phyloP scores from a whole-genome alignment of 768 basidiomycete genomes.

The Solioccasus polychromus region DNA sequence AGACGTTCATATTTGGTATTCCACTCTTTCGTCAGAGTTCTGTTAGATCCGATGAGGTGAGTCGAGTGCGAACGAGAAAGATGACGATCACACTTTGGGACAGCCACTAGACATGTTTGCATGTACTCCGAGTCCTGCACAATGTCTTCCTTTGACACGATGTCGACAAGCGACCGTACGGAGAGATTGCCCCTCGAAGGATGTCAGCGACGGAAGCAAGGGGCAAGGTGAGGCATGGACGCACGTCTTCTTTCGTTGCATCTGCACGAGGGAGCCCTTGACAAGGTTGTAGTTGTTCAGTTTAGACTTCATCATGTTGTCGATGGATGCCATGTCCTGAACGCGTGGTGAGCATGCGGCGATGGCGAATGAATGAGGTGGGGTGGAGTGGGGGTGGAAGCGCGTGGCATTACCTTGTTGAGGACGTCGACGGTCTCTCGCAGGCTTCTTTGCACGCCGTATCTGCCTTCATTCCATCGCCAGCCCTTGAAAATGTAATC shows the following conservation, averaged over 20 bases:
- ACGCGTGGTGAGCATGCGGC: slow-evolving; percentile 24
- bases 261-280: slow-evolving; percentile 86
- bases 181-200: slow-evolving; percentile 86
- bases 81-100: slow-evolving; percentile 71
- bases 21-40: slow-evolving; percentile 87
- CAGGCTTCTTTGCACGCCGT: slow-evolving; percentile 78
- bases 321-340: slow-evolving; percentile 90
- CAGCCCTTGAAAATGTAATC: slow-evolving; percentile 77
- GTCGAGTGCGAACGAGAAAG: slow-evolving; percentile 9
- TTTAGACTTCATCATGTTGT: slow-evolving; percentile 91
- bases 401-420: slow-evolving; percentile 59
- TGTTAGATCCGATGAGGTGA: slow-evolving; percentile 30
- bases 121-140: slow-evolving; percentile 90
- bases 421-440: slow-evolving; percentile 83
- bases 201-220: slow-evolving; percentile 6
- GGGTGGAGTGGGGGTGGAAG: slow-evolving; percentile 8
- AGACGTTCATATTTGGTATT: slow-evolving; percentile 84
- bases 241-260: slow-evolving; percentile 94
- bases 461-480: slow-evolving; percentile 94
- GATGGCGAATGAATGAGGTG: slow-evolving; percentile 18
- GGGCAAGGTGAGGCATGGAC: slow-evolving; percentile 20
- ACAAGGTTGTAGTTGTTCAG: slow-evolving; percentile 89
- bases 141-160: slow-evolving; percentile 80
- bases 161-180: slow-evolving; percentile 78
- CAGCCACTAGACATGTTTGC: slow-evolving; percentile 88